phyloP scores from a whole-genome alignment of 2,329 filamentous ascomycete species.

The Fusarium sp. region DNA sequence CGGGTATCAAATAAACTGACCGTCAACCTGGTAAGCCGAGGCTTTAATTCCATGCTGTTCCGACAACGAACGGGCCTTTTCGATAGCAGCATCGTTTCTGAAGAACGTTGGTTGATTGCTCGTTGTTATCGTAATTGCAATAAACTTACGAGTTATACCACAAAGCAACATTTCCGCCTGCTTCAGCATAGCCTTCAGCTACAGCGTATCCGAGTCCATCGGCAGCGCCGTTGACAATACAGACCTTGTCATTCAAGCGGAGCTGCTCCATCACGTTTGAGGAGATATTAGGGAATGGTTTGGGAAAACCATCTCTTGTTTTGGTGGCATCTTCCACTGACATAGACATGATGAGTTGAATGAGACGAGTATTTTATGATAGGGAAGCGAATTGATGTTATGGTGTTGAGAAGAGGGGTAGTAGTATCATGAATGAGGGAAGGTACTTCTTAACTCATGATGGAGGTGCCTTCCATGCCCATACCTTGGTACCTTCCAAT shows the following conservation, averaged over 20 bases:
- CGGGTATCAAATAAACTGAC: constrained; percentile 25
- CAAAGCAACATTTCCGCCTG: constrained; percentile 53
- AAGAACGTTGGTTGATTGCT: not conserved
- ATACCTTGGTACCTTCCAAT: not conserved
- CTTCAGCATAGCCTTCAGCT: constrained; percentile 59
- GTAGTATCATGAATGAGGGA: not conserved
- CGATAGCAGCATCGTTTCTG: constrained; percentile 51
- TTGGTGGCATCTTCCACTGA: constrained; percentile 37
- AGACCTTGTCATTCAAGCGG: constrained; percentile 54
- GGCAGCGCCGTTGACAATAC: constrained; percentile 58
- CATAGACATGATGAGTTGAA: constrained; percentile 44
- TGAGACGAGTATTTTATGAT: not conserved
- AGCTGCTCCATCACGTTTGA: constrained; percentile 59
- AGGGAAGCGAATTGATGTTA: not conserved
- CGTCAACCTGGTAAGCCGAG: constrained; percentile 57
- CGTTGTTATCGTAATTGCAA: accelerated
- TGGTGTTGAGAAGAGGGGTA: constrained; percentile 18
- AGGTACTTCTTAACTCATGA: not conserved
- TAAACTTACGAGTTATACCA: constrained; percentile 48
- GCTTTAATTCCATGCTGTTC: constrained; percentile 51
- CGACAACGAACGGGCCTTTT: constrained; percentile 50
- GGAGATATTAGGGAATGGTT: constrained; percentile 41
- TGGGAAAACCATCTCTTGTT: constrained; percentile 41
- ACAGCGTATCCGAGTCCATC: constrained; percentile 59
- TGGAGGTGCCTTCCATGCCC: not conserved